phyloP scores from a whole-genome alignment of 768 basidiomycete genomes.

The Amylocystis lapponica region DNA sequence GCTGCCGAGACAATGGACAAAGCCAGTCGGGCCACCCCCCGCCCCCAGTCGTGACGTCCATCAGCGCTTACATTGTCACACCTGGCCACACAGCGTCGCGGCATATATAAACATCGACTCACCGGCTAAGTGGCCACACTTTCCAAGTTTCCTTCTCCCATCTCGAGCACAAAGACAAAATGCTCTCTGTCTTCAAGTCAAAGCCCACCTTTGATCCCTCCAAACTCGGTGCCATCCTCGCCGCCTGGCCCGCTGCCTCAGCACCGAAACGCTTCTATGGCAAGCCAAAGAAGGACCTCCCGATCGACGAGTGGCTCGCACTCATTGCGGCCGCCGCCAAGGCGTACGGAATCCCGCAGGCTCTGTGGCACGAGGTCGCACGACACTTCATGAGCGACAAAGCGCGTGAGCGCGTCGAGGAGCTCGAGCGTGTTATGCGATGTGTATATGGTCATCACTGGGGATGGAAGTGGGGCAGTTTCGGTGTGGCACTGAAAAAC shows the following conservation, averaged over 20 bases:
- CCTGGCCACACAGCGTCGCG: too few relatives aligned
- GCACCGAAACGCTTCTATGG: slow-evolving; percentile 55
- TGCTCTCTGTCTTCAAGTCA: slow-evolving; percentile 1
- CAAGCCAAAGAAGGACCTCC: slow-evolving; percentile 50
- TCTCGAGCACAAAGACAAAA: neutral
- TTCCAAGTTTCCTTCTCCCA: neutral
- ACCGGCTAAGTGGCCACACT: too few relatives aligned
- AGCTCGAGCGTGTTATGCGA: slow-evolving; percentile 66
- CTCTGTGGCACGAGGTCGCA: slow-evolving; percentile 77
- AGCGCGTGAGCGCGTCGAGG: slow-evolving; percentile 58
- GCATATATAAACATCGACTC: too few relatives aligned
- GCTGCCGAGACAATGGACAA: too few relatives aligned
- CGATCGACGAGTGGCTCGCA: slow-evolving; percentile 63
- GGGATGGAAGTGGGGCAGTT: slow-evolving; percentile 80
- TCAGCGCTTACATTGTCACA: too few relatives aligned
- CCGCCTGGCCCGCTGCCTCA: slow-evolving; percentile 49
- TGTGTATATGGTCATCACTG: slow-evolving; percentile 60
- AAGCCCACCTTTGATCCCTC: neutral
- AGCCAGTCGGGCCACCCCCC: too few relatives aligned
- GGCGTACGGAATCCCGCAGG: slow-evolving; percentile 63
- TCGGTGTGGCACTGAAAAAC: slow-evolving; percentile 67
- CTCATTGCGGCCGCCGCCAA: slow-evolving; percentile 59
- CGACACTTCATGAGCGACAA: slow-evolving; percentile 71
- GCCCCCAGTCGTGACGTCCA: too few relatives aligned
- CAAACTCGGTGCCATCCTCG: slow-evolving; percentile 51